These are phyloP conservation scores for Nepenthes gracilis DNA, from an alignment of 148 eudicot species.

Conservation along the genomic window DNA sequence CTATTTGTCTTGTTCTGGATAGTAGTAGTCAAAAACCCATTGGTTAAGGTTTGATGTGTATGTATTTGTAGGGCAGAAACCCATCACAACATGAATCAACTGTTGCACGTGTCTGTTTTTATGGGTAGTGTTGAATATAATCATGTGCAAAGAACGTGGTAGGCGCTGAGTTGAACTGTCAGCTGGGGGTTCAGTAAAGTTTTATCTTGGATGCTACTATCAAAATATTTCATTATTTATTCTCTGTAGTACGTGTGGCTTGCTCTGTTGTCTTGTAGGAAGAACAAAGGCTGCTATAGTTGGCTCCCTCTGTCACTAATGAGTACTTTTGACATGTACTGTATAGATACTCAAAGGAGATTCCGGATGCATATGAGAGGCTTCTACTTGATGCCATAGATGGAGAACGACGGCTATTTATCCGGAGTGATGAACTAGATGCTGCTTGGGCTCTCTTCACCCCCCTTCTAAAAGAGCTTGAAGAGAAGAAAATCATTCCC, in stretches of 20 bases:
- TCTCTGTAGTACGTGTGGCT: not conserved
- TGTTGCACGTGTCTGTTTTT: no score
- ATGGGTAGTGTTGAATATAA: no score
- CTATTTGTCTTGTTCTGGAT: no score
- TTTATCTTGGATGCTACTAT: no score
- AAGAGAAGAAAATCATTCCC: conserved; percentile 63
- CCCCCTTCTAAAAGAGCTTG: conserved; percentile 73
- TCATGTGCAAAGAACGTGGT: no score
- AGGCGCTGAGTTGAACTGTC: no score
- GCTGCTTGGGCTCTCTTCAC: conserved; percentile 97
- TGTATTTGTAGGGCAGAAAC: no score
- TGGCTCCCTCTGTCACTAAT: not conserved
- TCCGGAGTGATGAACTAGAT: conserved; percentile 85
- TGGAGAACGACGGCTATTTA: conserved; percentile 89
- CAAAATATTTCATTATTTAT: not conserved
- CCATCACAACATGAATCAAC: no score
- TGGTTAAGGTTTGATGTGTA: no score
- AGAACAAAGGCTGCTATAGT: no score
- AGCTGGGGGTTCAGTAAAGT: no score
- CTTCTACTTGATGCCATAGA: conserved; percentile 92
- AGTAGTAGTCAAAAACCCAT: no score
- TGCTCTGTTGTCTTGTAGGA: not conserved
- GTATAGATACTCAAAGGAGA: conserved; percentile 81
- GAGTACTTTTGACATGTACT: conserved; percentile 1
- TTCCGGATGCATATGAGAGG: conserved; percentile 95